Base-by-base conservation (phyloP, 352 stramenopile species). In the Phytophthora sp. region DNA sequence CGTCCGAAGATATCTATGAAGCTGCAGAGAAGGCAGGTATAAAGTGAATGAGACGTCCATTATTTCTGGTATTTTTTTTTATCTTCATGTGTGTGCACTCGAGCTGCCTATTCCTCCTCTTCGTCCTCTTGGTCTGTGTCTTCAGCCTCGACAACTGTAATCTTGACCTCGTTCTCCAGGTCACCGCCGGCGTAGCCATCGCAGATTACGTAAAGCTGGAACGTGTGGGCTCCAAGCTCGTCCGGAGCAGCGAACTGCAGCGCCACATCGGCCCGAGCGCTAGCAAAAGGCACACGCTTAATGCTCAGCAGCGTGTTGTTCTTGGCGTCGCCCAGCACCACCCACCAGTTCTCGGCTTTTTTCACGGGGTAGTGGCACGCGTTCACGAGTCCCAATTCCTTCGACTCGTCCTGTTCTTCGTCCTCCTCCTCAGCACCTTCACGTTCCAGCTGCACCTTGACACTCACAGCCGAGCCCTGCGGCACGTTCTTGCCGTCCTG, bases 171-270 rank as follows among this genome's bases (percentile, higher is more conserved):
- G 75, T 99, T 99, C 77, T 99, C 97, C 63, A 99, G 86, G 73
- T 99, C 97, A 71, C 93, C 99, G 23, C 98, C 98, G 7, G 98
- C 76, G 76, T 99, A 99, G 53, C 93, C 97, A 71, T 99, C 98
- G 78, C 97, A 99, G 76, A 99, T 99, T 36, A 99, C 96, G 73
- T 99, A 99, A 23, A 99, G 74, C 57, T 98, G 97, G 58, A 99
- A 90, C 20, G 95, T 84, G 74, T 99, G 97, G 58, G 98, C 87
- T 39, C 97, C 97, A 26, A 95, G 71, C 61, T 98, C 83, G 27
- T 98, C 93, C 0, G 98, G 97, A 21, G 97, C 97, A 21, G 97
- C 88, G 75, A 99, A 99, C 51, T 99, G 93, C 36, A 99, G 73
- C 54, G 91, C 80, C n/a, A 99, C 80, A 16, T 72, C 73, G 7